Conservation (phyloP, 805 yeast genomes). For the Monosporozyma siamensis region DNA sequence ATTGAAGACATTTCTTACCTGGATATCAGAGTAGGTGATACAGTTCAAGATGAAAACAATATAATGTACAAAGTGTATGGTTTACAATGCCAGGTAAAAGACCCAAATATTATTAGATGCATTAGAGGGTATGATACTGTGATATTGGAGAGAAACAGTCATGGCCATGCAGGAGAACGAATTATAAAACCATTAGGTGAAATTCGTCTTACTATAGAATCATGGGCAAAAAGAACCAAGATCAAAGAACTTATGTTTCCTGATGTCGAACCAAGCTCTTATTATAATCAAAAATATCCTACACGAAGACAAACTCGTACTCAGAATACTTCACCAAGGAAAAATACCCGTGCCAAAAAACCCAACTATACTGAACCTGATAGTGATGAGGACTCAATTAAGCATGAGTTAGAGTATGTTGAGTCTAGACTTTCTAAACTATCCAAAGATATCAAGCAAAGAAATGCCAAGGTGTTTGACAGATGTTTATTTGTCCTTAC, state of each 20-base stretch:
- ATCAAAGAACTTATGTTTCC: slow-evolving; percentile 13
- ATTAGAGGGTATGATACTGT: slow-evolving; percentile 53
- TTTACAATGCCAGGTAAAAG: slow-evolving; percentile 25
- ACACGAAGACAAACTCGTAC: slow-evolving; percentile 17
- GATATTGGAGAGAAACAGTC: slow-evolving; percentile 21
- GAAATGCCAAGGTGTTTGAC: slow-evolving; percentile 17
- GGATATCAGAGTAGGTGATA: slow-evolving; percentile 52
- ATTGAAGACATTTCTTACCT: slow-evolving; percentile 34
- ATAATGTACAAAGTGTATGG: slow-evolving; percentile 38
- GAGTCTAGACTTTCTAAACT: not conserved
- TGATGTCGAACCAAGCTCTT: slow-evolving; percentile 3
- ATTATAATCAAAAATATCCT: slow-evolving; percentile 8
- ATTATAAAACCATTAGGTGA: slow-evolving; percentile 23
- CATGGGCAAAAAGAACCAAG: slow-evolving; percentile 31
- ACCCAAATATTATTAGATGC: slow-evolving; percentile 36
- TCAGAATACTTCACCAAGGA: slow-evolving; percentile 9
- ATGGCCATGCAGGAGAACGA: slow-evolving; percentile 12
- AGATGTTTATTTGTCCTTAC: slow-evolving; percentile 35
- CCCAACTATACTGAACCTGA: not conserved
- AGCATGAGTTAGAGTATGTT: not conserved
- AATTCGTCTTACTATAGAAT: slow-evolving; percentile 26
- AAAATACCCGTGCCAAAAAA: not conserved
- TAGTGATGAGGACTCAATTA: not conserved
- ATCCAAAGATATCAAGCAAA: not conserved
- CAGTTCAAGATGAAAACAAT: slow-evolving; percentile 29